Evolutionary conservation across 345 rosid genomes (phyloP).

Genomic region (Odontarrhena argentea): DNA sequence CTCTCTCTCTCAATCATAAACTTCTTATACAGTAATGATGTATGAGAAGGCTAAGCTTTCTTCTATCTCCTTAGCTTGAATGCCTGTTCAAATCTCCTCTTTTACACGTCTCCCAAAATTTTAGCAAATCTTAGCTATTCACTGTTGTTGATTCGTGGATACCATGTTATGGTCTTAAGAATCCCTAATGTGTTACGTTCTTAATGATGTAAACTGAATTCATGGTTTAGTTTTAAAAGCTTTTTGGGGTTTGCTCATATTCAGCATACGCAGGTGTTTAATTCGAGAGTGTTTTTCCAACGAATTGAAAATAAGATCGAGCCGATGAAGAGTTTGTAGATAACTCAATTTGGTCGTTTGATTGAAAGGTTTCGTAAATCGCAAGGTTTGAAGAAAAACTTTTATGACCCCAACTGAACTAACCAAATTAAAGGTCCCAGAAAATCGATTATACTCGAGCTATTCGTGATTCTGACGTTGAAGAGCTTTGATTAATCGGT

Average conservation of each 20-base stretch:
- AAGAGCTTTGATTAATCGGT: background rate
- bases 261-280: too few relatives aligned
- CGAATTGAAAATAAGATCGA: background rate
- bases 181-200: background rate
- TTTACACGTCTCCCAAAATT: constrained; percentile 23
- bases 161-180: background rate
- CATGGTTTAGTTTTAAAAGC: too few relatives aligned
- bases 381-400: constrained; percentile 8
- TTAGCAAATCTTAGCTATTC: constrained; percentile 18
- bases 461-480: constrained; percentile 11
- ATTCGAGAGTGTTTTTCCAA: background rate
- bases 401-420: constrained; percentile 3
- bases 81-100: constrained; percentile 29
- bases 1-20: constrained; percentile 10
- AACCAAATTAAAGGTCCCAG: constrained; percentile 9
- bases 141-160: constrained; percentile 16
- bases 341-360: background rate
- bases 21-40: constrained; percentile 30
- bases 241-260: too few relatives aligned
- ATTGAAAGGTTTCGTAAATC: constrained; percentile 10
- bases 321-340: background rate
- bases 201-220: too few relatives aligned
- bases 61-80: constrained; percentile 17
- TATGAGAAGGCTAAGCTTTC: constrained; percentile 30
- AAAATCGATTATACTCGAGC: constrained; percentile 1